phyloP scores from a whole-genome alignment of 1,284 basidiomycete species.

The Xerocomus alliaceus region DNA sequence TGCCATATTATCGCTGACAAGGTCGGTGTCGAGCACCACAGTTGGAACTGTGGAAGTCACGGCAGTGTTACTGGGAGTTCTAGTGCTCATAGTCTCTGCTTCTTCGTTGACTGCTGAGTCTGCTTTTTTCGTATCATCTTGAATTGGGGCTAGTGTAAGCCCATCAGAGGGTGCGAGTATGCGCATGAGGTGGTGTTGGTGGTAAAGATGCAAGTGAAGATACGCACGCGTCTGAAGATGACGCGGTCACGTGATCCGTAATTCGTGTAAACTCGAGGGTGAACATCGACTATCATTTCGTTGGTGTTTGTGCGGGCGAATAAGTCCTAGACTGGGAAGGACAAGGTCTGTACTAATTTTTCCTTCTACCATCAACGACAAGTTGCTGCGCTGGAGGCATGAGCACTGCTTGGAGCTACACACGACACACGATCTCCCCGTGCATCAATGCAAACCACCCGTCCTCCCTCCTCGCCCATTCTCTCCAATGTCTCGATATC shows the following conservation, averaged over 20 bases:
- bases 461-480: too few relatives aligned
- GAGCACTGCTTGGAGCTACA: too few relatives aligned
- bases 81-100: background rate
- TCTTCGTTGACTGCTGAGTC: background rate
- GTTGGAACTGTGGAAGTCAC: constrained; percentile 43
- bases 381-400: too few relatives aligned
- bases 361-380: too few relatives aligned
- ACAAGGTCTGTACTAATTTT: too few relatives aligned
- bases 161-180: constrained; percentile 19
- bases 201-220: background rate
- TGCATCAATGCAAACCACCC: too few relatives aligned
- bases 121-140: background rate
- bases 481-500: too few relatives aligned
- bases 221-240: constrained; percentile 4
- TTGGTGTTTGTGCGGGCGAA: too few relatives aligned
- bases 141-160: background rate
- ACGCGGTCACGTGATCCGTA: constrained; percentile 20
- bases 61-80: background rate
- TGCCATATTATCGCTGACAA: constrained; percentile 63
- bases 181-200: constrained; percentile 25
- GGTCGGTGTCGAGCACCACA: constrained; percentile 56
- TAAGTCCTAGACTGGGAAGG: too few relatives aligned
- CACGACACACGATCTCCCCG: too few relatives aligned
- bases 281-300: too few relatives aligned
- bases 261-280: too few relatives aligned